phyloP scores from a whole-genome alignment of 2,329 filamentous ascomycete genomes.

The Pseudopyrenochaeta lycopersici region DNA sequence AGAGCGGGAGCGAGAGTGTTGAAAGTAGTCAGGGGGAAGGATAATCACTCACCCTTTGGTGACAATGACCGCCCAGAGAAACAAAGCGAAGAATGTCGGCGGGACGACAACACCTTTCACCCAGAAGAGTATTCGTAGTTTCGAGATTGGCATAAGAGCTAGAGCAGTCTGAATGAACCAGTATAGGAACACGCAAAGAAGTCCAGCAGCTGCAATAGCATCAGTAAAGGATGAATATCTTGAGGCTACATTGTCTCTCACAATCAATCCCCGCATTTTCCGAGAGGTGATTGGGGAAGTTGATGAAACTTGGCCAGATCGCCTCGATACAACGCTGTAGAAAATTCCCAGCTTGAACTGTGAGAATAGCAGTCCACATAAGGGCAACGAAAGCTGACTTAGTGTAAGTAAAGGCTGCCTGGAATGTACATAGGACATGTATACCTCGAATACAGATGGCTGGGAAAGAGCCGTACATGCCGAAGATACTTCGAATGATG shows the following conservation, averaged over 20 bases:
- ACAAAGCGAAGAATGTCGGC: constrained; percentile 55
- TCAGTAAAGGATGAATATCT: neutral
- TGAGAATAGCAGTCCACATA: constrained; percentile 59
- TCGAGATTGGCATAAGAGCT: constrained; percentile 55
- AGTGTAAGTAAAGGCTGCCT: neutral
- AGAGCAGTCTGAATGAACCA: constrained; percentile 59
- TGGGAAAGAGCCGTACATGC: constrained; percentile 55
- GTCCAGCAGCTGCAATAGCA: constrained; percentile 50
- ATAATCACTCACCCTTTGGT: constrained; percentile 45
- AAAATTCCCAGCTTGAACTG: constrained; percentile 57
- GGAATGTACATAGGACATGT: neutral
- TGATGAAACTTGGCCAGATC: constrained; percentile 50
- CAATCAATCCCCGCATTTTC: constrained; percentile 40
- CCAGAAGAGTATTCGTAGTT: constrained; percentile 55
- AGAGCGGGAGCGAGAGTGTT: too few species aligned
- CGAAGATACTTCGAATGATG: constrained; percentile 56
- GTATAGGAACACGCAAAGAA: constrained; percentile 63
- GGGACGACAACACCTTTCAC: constrained; percentile 56
- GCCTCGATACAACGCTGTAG: constrained; percentile 57
- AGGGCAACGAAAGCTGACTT: constrained; percentile 52
- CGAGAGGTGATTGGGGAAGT: constrained; percentile 51
- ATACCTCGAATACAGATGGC: constrained; percentile 53
- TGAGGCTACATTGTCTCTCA: constrained; percentile 9
- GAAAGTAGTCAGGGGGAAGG: too few species aligned
- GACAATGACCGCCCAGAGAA: constrained; percentile 56